Percentiles rank a stretch among this genome's conserved stretches.
Conservation (phyloP, 225 moss, liverwort and hornwort genomes). For the Bryoerythrophyllum caledonicum region DNA sequence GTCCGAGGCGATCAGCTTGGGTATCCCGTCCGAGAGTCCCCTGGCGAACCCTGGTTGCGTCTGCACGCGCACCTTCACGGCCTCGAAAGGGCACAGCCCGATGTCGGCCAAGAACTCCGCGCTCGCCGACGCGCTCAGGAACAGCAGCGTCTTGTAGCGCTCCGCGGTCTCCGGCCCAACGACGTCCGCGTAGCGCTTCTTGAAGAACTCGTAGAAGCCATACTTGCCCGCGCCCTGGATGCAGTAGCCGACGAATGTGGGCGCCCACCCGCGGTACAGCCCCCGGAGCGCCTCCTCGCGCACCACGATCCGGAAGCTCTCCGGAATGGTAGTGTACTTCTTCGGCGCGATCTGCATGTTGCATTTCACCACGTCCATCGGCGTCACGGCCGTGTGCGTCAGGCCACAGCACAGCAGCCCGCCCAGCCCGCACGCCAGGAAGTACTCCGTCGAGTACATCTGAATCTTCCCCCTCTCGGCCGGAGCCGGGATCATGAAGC, state of each 20-base stretch:
- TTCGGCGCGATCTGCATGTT: conserved; percentile 94
- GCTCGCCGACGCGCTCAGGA: conserved; percentile 59
- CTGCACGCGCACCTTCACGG: conserved; percentile 84
- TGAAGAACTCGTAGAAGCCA: conserved; percentile 95
- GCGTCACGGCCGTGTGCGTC: conserved; percentile 74
- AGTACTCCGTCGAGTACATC: conserved; percentile 70
- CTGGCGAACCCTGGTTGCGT: conserved; percentile 79
- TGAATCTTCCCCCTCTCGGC: conserved; percentile 48
- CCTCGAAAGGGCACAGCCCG: conserved; percentile 78
- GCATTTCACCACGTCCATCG: conserved; percentile 90
- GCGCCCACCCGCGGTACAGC: conserved; percentile 76
- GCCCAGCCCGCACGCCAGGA: conserved; percentile 64
- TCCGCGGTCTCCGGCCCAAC: conserved; percentile 54
- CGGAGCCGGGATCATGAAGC: conserved; percentile 47
- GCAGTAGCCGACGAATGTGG: conserved; percentile 70
- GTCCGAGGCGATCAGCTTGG: conserved; percentile 70
- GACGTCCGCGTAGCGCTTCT: conserved; percentile 67
- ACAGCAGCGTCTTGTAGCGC: conserved; percentile 70
- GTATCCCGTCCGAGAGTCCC: conserved; percentile 76
- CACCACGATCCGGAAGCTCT: conserved; percentile 44
- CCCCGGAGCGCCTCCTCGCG: conserved; percentile 57
- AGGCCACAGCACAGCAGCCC: conserved; percentile 79
- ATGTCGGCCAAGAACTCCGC: conserved; percentile 82
- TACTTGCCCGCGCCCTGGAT: conserved; percentile 81
- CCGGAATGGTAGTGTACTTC: conserved; percentile 52